Conservation (phyloP, 306 rosid genomes). For the Urtica urens region DNA sequence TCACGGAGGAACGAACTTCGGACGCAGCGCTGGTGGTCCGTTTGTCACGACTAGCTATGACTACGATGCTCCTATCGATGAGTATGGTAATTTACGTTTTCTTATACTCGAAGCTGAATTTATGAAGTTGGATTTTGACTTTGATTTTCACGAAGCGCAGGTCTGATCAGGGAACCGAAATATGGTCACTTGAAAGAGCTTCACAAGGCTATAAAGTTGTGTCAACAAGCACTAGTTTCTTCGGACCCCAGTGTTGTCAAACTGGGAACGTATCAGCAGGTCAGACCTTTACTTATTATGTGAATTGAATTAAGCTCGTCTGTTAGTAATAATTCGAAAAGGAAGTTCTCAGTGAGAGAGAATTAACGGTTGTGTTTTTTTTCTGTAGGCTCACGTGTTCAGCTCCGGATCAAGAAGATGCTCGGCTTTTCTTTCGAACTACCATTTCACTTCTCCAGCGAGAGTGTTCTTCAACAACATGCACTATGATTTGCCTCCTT, state of each 20-base stretch:
- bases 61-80: conserved; percentile 95
- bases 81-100: conserved; percentile 65
- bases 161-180: conserved; percentile 83
- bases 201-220: conserved; percentile 64
- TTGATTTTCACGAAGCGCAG: conserved; percentile 26
- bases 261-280: conserved; percentile 75
- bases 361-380: conserved; percentile 16
- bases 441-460: conserved; percentile 41
- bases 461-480: conserved; percentile 55
- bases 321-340: too few relatives aligned
- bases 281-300: conserved; percentile 21
- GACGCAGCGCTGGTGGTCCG: conserved; percentile 96
- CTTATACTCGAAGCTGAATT: conserved; percentile 18
- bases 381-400: conserved; percentile 67
- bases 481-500: conserved; percentile 75
- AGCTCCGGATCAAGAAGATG: conserved; percentile 45
- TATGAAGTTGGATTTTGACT: conserved; percentile 1
- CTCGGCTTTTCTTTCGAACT: conserved; percentile 86
- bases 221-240: conserved; percentile 76
- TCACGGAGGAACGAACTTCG: conserved; percentile 98
- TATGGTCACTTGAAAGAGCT: conserved; percentile 77
- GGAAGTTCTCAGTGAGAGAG: too few relatives aligned
- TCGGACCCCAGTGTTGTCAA: conserved; percentile 65
- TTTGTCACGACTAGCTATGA: conserved; percentile 89
- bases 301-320: too few relatives aligned